Conservation (phyloP, 2,329 filamentous ascomycete genomes). For the Conoideocrella luteorostrata region DNA sequence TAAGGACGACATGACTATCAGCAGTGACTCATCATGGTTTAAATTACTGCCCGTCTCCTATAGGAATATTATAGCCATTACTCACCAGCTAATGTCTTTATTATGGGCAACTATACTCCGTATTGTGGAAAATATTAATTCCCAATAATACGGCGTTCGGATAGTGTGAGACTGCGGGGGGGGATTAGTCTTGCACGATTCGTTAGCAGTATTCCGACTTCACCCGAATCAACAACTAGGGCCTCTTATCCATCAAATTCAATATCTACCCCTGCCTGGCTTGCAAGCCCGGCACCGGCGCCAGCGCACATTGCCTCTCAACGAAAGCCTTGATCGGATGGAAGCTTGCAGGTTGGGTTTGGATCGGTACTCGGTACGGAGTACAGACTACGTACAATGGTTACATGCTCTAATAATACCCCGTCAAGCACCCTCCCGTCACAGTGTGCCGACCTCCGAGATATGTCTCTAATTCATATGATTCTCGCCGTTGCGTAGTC, state of each 20-base stretch:
- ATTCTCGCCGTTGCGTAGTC: neutral
- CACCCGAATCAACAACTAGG: neutral
- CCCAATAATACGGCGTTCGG: neutral
- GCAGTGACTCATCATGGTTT: too few relatives aligned
- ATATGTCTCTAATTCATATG: conserved; percentile 2
- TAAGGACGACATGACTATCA: too few relatives aligned
- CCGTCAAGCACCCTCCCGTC: neutral
- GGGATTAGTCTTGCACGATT: neutral
- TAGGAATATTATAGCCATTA: too few relatives aligned
- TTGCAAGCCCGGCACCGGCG: neutral
- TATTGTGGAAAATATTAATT: too few relatives aligned
- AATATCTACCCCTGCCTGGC: neutral
- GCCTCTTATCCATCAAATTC: neutral
- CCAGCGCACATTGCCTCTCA: too few relatives aligned
- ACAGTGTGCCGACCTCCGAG: conserved; percentile 4
- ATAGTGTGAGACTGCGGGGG: conserved; percentile 1
- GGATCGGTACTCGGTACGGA: too few relatives aligned
- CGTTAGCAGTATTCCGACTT: conserved; percentile 2
- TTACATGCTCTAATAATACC: neutral
- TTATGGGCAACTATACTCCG: too few relatives aligned
- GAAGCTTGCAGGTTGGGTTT: neutral
- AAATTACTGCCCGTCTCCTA: too few relatives aligned
- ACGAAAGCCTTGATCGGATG: neutral
- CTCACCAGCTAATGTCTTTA: too few relatives aligned
- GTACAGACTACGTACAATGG: too few relatives aligned